Evolutionary conservation across 2,329 filamentous ascomycete species (phyloP), one percentile per base, ranked within the genome.

Genomic region (Sarocladiaceae sp.): DNA sequence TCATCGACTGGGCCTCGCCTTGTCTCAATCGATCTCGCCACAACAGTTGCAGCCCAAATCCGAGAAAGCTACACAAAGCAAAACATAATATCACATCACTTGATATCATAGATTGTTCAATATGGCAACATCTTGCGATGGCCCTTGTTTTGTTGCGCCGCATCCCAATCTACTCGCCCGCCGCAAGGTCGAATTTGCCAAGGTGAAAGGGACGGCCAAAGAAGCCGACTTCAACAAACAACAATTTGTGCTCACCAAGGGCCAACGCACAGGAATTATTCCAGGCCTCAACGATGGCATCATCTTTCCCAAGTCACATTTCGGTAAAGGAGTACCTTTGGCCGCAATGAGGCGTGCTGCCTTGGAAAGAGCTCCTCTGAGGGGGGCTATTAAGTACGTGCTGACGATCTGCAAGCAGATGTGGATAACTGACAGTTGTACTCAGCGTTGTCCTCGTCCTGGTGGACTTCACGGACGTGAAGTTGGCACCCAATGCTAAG

Each of bases 81-180:
- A 36, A 36, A n/a, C 8, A 36, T 36, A 36, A 7, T 17, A 36
- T n/a, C n/a, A n/a, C n/a, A n/a, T n/a, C n/a, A n/a, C n/a, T n/a
- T n/a, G n/a, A n/a, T n/a, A n/a, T n/a, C n/a, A n/a, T n/a, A n/a
- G n/a, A n/a, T n/a, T n/a, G n/a, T 25, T 15, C 10, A 44, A 25
- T 12, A 44, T 44, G 40, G 23, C 40, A 26, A 26, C 23, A 44
- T 25, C 40, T 44, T 44, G 40, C 18, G 25, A 20, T 26, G 44
- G 44, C n/a, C 26, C 44, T 12, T 48, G 44, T 17, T 28, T 28
- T 7, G 44, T 48, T 6, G 17, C 44, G n/a, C 44, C 44, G 20
- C 44, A 48, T 48, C 44, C 44, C 4, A 48, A 48, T 28, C 15
- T 48, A 28, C 44, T 48, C 44, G 44, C 44, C 44, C 25, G 44